phyloP scores from a whole-genome alignment of 225 moss, liverwort and hornwort genomes.

The Polytrichum commune region DNA sequence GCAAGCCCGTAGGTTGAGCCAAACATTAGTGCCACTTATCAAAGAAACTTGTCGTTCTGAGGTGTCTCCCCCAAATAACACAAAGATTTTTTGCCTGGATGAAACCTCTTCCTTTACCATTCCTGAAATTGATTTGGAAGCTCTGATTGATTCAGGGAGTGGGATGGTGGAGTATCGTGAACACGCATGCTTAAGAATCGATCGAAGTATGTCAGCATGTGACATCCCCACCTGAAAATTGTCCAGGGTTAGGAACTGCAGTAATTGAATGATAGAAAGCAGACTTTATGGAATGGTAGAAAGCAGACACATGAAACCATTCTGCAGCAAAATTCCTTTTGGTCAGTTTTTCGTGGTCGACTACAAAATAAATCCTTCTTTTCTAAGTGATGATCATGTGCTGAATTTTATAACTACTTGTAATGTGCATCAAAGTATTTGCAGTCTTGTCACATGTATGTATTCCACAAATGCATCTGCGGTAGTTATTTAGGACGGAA shows the following conservation, averaged over 20 bases:
- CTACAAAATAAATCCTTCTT: no score
- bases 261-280: not conserved
- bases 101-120: slow-evolving; percentile 12
- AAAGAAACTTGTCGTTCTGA: slow-evolving; percentile 97
- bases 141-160: slow-evolving; percentile 37
- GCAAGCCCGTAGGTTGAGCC: slow-evolving; percentile 82
- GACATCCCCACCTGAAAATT: slow-evolving; percentile 71
- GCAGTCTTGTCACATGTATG: no score
- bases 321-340: no score
- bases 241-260: slow-evolving; percentile 7
- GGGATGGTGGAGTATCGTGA: slow-evolving; percentile 45
- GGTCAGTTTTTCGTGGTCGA: no score
- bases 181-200: slow-evolving; percentile 67
- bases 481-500: no score
- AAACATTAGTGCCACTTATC: slow-evolving; percentile 97
- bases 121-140: slow-evolving; percentile 15
- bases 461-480: no score
- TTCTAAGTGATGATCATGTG: no score
- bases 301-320: no score
- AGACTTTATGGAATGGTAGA: not conserved
- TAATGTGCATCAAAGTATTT: no score
- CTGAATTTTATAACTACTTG: no score
- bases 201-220: slow-evolving; percentile 74
- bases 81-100: slow-evolving; percentile 65
- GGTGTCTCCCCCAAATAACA: slow-evolving; percentile 88